Base-by-base conservation (phyloP, 345 rosid genomes). In the Lumnitzera racemosa region DNA sequence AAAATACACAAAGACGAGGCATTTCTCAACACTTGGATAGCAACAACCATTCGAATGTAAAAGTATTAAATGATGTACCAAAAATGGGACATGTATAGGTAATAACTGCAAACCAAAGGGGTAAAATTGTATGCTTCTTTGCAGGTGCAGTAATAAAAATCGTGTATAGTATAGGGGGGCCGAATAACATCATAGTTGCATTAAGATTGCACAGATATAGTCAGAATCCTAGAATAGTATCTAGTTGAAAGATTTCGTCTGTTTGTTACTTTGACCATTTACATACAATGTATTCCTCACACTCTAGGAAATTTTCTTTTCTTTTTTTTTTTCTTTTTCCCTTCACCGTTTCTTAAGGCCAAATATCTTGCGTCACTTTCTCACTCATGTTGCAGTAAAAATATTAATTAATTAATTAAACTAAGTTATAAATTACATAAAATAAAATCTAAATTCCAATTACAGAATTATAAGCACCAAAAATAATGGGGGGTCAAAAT, bases 181-280 rank as follows among this genome's bases (percentile, higher is more conserved):
- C 41, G 53, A 59, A 53, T 51, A 41, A 50, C 14, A 25, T 14
- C 16, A 50, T 13, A 57, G 15, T 11, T 5, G 46, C 16, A 59
- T 31, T 55, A 46, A 29, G 14, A 13, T 17, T 23, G 50, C 62
- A 27, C 41, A 61, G 46, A 17, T 66, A 15, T 17, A 54, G 78
- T 67, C 75, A 69, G 78, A 66, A 53, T 56, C 60, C 68, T 47
- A 55, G 49, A 49, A 60, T 59, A 65, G 50, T 20, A 31, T 53
- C 61, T 64, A 76, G 71, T 53, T 43, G 54, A 62, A 27, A 72
- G 54, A 70, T 72, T 60, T 63, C 47, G 51, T 68, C 56, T 50
- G 53, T 61, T 69, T 36, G 78, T 78, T 76, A 76, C 79, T 73
- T 75, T 70, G 67, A 61, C 70, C 58, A 16, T 47, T 55, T 68